Base-by-base conservation (phyloP, 441 rosid species). In the Pelargonium citronellum region DNA sequence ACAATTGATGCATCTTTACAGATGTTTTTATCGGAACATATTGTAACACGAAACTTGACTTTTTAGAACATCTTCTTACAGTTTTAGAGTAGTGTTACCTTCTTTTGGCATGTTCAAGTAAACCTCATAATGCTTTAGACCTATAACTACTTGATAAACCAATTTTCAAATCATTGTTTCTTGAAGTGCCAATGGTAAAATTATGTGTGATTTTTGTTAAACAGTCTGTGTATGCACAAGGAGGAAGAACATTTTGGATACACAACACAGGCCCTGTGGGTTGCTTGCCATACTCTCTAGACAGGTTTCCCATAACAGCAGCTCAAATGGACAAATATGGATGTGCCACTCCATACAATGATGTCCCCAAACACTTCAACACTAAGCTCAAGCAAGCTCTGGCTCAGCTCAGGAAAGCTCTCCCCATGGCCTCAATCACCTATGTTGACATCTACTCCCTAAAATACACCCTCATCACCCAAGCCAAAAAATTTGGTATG, bases 261-360 rank as follows among this genome's bases (percentile, higher is more conserved):
- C 87, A 84, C 65, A 83, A 84, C 67, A 86, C 88, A 0, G 86
- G 85, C 39, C 88, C 90, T 8, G 72, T 86, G 9, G 87, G 90
- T 17, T 84, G 88, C 76, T 74, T 83, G 76, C 87, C 86, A 8
- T 0, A 0, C 2, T 0, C 66, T 58, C 62, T 80, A 44, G 46
- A 84, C 71, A 75, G 84, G 41, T 78, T 81, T 66, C 84, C 74
- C 1, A 77, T 83, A 51, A 82, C 71, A 4, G 79, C 74, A 0
- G 76, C 82, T 6, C 83, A 82, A 64, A 70, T 82, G 2, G 90
- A 90, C 46, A 69, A 41, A 9, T 61, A 75, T 15, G 96, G 98
- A 9, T 89, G 98, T 67, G 86, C 87, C 0, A 67, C 69, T 68
- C 84, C 91, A 0, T 85, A 82, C 51, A 78, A 75, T 15, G 74